phyloP scores from a whole-genome alignment of 805 yeast species.

The Isabelozyma rhagii region DNA sequence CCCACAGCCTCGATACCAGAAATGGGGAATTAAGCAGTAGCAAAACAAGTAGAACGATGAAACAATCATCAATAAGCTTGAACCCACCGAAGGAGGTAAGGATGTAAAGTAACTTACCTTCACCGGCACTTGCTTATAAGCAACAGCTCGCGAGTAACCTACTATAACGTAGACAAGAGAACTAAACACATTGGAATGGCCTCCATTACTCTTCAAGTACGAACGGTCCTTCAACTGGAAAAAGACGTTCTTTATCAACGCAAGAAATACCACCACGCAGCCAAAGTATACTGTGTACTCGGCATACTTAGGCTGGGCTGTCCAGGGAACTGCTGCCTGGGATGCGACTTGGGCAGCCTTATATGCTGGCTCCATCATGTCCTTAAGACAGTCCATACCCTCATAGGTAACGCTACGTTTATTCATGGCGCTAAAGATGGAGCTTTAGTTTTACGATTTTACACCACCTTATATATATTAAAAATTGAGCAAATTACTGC shows the following conservation, averaged over 20 bases:
- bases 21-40: conserved; percentile 45
- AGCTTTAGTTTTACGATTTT: neutral
- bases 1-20: conserved; percentile 48
- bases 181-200: conserved; percentile 8
- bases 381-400: conserved; percentile 39
- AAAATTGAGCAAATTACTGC: neutral
- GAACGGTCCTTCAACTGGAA: conserved; percentile 20
- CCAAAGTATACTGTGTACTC: conserved; percentile 39
- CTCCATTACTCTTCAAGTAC: conserved; percentile 8
- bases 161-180: conserved; percentile 25
- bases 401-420: conserved; percentile 19
- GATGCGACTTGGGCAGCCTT: conserved; percentile 14
- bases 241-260: conserved; percentile 30
- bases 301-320: conserved; percentile 28
- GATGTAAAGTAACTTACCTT: conserved; percentile 20
- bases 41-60: conserved; percentile 29
- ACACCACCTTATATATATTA: neutral
- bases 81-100: conserved; percentile 36
- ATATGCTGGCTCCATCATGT: conserved; percentile 21
- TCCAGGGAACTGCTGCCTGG: conserved; percentile 28
- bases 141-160: conserved; percentile 31
- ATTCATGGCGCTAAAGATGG: neutral
- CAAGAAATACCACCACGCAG: conserved; percentile 31
- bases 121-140: conserved; percentile 30
- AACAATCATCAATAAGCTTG: conserved; percentile 33